Percentiles rank a stretch among this genome's conserved stretches.
phyloP scores from a whole-genome alignment of 352 stramenopile genomes.

The Phytopythium montanum region DNA sequence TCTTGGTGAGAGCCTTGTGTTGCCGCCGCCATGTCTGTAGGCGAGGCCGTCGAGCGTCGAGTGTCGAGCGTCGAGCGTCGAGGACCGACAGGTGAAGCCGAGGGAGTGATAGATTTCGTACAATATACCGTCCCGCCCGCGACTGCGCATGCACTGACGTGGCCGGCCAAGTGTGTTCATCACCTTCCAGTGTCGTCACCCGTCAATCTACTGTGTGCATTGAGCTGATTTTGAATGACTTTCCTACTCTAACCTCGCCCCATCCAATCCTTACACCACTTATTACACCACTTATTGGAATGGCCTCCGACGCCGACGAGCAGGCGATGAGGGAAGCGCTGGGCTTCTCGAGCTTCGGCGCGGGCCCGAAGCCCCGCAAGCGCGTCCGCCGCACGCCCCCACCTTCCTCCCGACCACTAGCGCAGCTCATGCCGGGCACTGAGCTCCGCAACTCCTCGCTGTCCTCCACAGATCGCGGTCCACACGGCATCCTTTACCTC shows the following conservation, averaged over 20 bases:
- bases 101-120: slow-evolving; percentile 41
- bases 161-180: neutral
- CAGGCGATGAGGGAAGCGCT: slow-evolving; percentile 35
- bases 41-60: slow-evolving; percentile 1
- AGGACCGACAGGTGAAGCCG: neutral
- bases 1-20: neutral
- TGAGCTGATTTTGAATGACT: neutral
- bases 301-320: slow-evolving; percentile 30
- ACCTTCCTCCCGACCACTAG: neutral
- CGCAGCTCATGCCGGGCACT: slow-evolving; percentile 37
- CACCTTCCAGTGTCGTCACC: neutral
- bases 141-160: neutral
- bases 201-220: neutral
- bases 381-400: neutral
- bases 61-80: too few relatives aligned
- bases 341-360: slow-evolving; percentile 67
- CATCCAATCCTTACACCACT: neutral
- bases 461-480: slow-evolving; percentile 14
- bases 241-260: too few relatives aligned
- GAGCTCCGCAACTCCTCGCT: slow-evolving; percentile 13
- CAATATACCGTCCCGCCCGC: slow-evolving; percentile 23
- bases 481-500: slow-evolving; percentile 30
- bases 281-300: neutral
- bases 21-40: neutral
- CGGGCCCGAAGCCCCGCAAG: slow-evolving; percentile 16